These are phyloP conservation scores for Phaffia tasmanica DNA, from an alignment of 768 basidiomycete species.

Conservation along the genomic window DNA sequence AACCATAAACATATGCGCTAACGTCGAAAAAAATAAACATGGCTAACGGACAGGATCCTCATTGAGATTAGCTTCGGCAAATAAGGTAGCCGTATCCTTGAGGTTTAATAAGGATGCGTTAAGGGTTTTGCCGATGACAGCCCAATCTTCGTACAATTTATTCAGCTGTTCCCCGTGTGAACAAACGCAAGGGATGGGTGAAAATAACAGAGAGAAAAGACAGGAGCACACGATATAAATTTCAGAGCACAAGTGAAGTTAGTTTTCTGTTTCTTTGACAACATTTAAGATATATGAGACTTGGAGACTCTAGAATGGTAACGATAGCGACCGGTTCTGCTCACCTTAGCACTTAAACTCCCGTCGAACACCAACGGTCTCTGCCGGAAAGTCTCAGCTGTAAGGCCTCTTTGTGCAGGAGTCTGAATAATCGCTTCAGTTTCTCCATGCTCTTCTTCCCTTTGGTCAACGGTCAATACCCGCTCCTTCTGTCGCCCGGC, in stretches of 20 bases:
- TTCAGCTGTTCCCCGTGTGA: no score
- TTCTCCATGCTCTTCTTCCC: background rate
- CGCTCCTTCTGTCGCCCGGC: background rate
- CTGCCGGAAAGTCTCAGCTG: background rate
- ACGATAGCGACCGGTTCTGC: no score
- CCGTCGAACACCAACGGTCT: background rate
- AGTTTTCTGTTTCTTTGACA: background rate
- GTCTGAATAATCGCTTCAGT: background rate
- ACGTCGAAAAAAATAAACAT: background rate
- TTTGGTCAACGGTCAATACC: background rate
- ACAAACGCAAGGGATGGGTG: no score
- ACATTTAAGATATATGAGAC: no score
- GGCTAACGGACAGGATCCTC: background rate
- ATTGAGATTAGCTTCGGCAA: background rate
- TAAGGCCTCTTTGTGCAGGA: constrained; percentile 6
- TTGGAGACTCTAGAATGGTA: no score
- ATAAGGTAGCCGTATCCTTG: background rate
- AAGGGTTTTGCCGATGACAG: no score
- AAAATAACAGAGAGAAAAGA: no score
- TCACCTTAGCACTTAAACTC: background rate
- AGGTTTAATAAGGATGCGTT: background rate
- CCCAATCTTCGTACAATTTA: no score
- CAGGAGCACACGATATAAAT: no score
- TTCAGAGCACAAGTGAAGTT: background rate
- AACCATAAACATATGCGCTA: background rate